A percentile compares a stretch with the other conserved stretches of the same genome.
Conservation (phyloP, 202 grass and related monocot species). For the Carex sylvatica region DNA sequence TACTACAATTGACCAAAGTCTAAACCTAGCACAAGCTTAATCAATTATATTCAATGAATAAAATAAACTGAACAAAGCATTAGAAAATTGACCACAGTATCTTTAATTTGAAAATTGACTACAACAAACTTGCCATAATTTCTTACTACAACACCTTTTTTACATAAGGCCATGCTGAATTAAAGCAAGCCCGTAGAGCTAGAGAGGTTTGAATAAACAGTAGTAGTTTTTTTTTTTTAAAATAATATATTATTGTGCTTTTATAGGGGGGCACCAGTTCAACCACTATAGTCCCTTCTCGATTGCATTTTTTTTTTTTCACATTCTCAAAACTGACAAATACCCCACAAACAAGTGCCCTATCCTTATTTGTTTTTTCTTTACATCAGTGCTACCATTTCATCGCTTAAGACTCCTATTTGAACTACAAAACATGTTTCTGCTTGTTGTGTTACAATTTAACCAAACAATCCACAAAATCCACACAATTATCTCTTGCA, state of each 20-base stretch:
- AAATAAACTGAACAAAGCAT: too few species aligned
- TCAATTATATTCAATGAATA: too few species aligned
- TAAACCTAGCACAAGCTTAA: too few species aligned
- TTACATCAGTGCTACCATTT: not conserved
- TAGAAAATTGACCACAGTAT: too few species aligned
- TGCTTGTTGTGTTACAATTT: not conserved
- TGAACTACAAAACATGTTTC: not conserved
- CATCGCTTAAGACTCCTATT: not conserved
- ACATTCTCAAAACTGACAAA: slow-evolving; percentile 8
- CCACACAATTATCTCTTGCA: slow-evolving; percentile 1
- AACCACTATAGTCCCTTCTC: not conserved
- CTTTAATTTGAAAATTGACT: too few species aligned
- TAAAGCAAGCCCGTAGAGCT: too few species aligned
- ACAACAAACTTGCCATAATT: too few species aligned
- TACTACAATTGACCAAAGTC: too few species aligned
- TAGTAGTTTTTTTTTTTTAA: not conserved
- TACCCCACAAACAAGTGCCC: not conserved
- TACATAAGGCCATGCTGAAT: too few species aligned
- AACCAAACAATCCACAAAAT: not conserved
- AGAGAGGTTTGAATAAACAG: too few species aligned
- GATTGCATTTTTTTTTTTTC: not conserved
- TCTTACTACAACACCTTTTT: too few species aligned
- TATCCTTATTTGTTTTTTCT: not conserved
- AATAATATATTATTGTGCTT: not conserved
- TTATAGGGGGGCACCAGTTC: not conserved